Evolutionary conservation across 2,329 filamentous ascomycete genomes (phyloP), one percentile per base, ranked within the genome.

Genomic region (Coniella lustricola): DNA sequence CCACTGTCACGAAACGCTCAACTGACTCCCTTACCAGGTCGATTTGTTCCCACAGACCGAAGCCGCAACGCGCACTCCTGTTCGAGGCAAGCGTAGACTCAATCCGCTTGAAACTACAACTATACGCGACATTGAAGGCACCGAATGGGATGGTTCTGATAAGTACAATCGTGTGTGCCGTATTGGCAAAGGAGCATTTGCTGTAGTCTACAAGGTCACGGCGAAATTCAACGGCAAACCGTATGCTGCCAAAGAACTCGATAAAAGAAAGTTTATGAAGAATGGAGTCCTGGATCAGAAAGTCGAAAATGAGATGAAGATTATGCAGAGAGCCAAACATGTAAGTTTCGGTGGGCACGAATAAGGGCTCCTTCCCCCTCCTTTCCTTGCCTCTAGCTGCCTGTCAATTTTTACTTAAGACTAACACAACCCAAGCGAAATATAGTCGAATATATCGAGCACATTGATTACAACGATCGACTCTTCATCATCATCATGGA

Each of bases 401-500:
- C 25, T 29, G 5, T 29, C 5, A 5, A 10, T 5, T 29, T 29
- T 5, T 29, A 29, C 25, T 29, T 10, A 29, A 29, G 25, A 40
- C 51, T 46, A 41, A 52, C 52, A 53, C 52, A 64, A 22, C 18
- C n/a, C 2, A 49, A 89, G 84, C 79, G 82, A 2, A 91, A 97
- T 59, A 90, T 98, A 58, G 91, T 98, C 36, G 81, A 87, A 55
- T 98, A 93, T 61, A 81, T 94, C 48, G 90, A 95, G 58, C 87
- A 93, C 60, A 79, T 93, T 56, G 90, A 95, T 55, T 84, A 87
- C 71, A 80, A 83, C 38, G 75, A 87, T 34, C 74, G 90, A 62
- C 75, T 96, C 4, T 90, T 96, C 63, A 95, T 98, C 64, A 91
- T 97, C 62, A 85, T 95, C 64, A 98, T 98, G 93, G 93, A 98